These are phyloP conservation scores for Mycena maculata DNA, from an alignment of 768 basidiomycete genomes.

Conservation along the genomic window DNA sequence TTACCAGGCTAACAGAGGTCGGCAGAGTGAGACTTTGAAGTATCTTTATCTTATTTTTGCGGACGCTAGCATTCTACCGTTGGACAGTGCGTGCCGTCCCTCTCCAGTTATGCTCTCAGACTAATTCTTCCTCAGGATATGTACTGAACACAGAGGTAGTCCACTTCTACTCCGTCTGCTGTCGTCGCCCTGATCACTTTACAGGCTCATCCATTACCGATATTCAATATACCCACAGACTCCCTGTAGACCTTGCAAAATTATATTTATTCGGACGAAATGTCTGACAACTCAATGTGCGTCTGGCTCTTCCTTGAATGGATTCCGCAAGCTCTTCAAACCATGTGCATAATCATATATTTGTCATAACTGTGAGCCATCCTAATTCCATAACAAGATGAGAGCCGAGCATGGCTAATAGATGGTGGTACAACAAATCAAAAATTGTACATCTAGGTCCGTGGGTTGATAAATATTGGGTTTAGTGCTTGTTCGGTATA, in stretches of 20 bases:
- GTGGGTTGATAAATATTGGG: constrained; percentile 27
- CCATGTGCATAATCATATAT: constrained; percentile 29
- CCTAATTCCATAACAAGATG: constrained; percentile 28
- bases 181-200: constrained; percentile 3
- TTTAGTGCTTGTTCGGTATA: constrained; percentile 22
- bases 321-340: background rate
- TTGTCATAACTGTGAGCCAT: constrained; percentile 4
- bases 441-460: constrained; percentile 35
- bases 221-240: constrained; percentile 29
- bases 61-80: constrained; percentile 75
- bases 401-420: constrained; percentile 14
- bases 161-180: background rate
- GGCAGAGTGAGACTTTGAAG: constrained; percentile 88
- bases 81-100: constrained; percentile 68
- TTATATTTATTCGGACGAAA: constrained; percentile 18
- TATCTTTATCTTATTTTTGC: constrained; percentile 91
- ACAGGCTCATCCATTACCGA: constrained; percentile 36
- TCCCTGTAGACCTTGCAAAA: constrained; percentile 6
- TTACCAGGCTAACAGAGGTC: background rate
- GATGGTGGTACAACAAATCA: constrained; percentile 32
- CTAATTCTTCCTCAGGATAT: constrained; percentile 25
- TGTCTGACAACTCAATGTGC: constrained; percentile 1
- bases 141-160: constrained; percentile 36
- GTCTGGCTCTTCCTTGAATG: background rate
- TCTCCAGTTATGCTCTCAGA: background rate